These are phyloP conservation scores for Alloteropsis angusta DNA, from an alignment of 202 grass and related monocot genomes.

Conservation along the genomic window DNA sequence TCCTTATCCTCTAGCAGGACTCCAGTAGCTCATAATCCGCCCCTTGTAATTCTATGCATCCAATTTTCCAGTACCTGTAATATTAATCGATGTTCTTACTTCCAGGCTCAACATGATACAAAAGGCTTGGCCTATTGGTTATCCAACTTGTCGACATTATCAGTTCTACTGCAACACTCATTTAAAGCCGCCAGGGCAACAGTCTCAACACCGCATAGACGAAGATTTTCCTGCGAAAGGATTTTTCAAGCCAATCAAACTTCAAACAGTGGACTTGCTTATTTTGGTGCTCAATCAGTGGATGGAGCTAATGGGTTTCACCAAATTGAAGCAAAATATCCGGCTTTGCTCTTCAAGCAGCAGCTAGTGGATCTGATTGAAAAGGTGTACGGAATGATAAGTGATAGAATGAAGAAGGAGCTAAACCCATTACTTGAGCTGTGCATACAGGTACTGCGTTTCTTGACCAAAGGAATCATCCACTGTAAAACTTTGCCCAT, in stretches of 20 bases:
- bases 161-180: conserved; percentile 65
- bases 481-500: conserved; percentile 10
- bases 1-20: not conserved
- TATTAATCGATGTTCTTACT: conserved; percentile 42
- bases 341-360: conserved; percentile 76
- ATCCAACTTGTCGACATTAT: conserved; percentile 74
- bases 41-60: conserved; percentile 18
- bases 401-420: conserved; percentile 69
- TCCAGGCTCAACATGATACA: conserved; percentile 66
- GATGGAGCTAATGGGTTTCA: conserved; percentile 22
- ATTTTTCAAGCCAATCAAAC: conserved; percentile 40
- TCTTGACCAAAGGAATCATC: conserved; percentile 9
- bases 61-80: conserved; percentile 27
- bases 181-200: conserved; percentile 38
- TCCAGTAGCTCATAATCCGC: conserved; percentile 7
- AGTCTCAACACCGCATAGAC: conserved; percentile 39
- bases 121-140: conserved; percentile 76
- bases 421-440: conserved; percentile 68
- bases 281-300: conserved; percentile 29
- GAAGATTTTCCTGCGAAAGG: conserved; percentile 41
- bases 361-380: conserved; percentile 75
- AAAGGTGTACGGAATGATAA: conserved; percentile 63
- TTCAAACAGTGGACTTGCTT: conserved; percentile 42
- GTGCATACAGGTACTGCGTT: conserved; percentile 58
- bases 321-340: conserved; percentile 65